Evolutionary conservation across 345 rosid genomes (phyloP).

Genomic region (Dipteronia sinensis): DNA sequence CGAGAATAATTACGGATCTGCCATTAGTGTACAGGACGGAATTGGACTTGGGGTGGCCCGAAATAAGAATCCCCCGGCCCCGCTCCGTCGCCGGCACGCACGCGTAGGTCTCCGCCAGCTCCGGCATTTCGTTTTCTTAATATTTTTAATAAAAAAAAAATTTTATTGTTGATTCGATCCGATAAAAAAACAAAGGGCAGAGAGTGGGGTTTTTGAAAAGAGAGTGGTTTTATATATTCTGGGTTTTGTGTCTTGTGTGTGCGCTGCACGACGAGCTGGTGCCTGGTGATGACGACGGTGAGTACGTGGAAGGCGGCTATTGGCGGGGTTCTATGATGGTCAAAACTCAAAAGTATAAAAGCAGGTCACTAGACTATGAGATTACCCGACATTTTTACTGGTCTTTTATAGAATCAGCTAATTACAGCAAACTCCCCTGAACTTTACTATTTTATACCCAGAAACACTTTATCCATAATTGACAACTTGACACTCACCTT

Average conservation of each 20-base stretch:
- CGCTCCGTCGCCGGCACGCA: constrained; percentile 92
- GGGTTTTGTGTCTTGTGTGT: background rate
- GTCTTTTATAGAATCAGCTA: no score
- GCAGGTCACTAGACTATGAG: no score
- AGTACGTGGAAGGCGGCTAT: no score
- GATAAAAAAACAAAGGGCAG: background rate
- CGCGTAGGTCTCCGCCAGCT: constrained; percentile 75
- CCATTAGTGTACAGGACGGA: constrained; percentile 78
- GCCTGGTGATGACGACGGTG: no score
- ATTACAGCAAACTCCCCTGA: no score
- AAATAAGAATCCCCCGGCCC: constrained; percentile 85
- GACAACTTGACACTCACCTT: no score
- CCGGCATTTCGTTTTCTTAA: constrained; percentile 30
- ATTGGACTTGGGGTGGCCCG: constrained; percentile 75
- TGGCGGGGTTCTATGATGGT: no score
- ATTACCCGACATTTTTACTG: no score
- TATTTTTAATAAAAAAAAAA: constrained; percentile 3
- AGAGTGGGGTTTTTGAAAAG: no score
- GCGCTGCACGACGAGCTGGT: background rate
- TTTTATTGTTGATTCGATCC: background rate
- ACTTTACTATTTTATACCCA: no score
- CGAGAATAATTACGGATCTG: constrained; percentile 84
- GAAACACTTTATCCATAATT: no score
- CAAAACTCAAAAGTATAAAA: no score
- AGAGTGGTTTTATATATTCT: background rate